Evolutionary conservation across 768 basidiomycete species (phyloP).

Genomic region (Mrakia frigida): DNA sequence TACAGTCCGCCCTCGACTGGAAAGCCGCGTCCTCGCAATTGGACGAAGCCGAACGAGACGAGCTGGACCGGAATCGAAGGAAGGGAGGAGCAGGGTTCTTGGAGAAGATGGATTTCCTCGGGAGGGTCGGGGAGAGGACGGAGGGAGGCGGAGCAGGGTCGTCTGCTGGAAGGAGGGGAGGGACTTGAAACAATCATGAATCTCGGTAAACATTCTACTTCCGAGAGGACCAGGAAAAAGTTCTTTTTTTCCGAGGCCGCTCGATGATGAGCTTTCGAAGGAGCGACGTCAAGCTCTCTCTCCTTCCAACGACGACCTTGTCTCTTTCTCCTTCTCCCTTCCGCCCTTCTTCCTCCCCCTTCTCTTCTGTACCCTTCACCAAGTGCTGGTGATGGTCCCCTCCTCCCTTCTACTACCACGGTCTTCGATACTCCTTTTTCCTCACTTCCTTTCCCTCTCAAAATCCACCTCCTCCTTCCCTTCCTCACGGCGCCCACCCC

Average conservation of each 20-base stretch:
- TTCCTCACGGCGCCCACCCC: not conserved
- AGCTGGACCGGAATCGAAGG: slow-evolving; percentile 7
- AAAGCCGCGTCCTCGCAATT: slow-evolving; percentile 1
- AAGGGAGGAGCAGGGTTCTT: slow-evolving; percentile 6
- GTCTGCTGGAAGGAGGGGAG: not conserved
- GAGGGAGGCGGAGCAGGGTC: not conserved
- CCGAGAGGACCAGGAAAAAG: not conserved
- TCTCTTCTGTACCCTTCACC: too few relatives aligned
- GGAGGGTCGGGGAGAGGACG: not conserved
- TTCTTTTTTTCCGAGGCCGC: too few relatives aligned
- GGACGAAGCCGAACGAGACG: slow-evolving; percentile 5
- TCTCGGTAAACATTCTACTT: too few relatives aligned
- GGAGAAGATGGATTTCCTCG: slow-evolving; percentile 9
- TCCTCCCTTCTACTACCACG: not conserved
- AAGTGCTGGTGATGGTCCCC: not conserved
- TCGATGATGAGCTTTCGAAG: not conserved
- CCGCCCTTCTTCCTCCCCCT: not conserved
- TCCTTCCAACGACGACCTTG: not conserved
- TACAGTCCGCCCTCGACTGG: slow-evolving; percentile 11
- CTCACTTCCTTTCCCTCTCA: not conserved
- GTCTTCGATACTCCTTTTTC: not conserved
- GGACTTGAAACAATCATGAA: not conserved
- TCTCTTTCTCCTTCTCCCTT: not conserved
- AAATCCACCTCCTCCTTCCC: not conserved
- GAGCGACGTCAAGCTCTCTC: not conserved